These are phyloP conservation scores for Tuber aestivum DNA, from an alignment of 495 filamentous ascomycete genomes.

Conservation along the genomic window DNA sequence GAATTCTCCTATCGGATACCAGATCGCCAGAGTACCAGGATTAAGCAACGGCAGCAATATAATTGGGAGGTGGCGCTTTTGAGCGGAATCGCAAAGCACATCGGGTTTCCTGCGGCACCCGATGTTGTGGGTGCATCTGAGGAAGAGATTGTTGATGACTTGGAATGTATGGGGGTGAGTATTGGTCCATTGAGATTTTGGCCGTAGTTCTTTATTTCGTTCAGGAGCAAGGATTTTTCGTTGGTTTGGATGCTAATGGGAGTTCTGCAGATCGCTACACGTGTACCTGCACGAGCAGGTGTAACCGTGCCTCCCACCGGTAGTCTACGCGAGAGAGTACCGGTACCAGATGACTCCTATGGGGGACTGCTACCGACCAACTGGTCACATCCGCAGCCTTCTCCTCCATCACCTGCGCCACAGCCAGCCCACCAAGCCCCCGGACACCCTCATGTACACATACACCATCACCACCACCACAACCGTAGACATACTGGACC, in stretches of 20 bases:
- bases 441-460: slow-evolving; percentile 40
- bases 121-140: slow-evolving; percentile 63
- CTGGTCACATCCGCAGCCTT: slow-evolving; percentile 29
- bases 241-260: slow-evolving; percentile 26
- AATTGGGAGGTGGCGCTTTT: slow-evolving; percentile 90
- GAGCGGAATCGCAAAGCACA: slow-evolving; percentile 83
- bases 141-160: slow-evolving; percentile 73
- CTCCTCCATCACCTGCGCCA: slow-evolving; percentile 41
- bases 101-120: slow-evolving; percentile 94
- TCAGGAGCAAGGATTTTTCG: slow-evolving; percentile 26
- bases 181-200: slow-evolving; percentile 20
- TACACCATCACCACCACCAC: slow-evolving; percentile 38
- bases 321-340: slow-evolving; percentile 33
- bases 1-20: slow-evolving; percentile 57
- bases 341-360: slow-evolving; percentile 36
- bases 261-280: slow-evolving; percentile 42
- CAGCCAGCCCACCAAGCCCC: slow-evolving; percentile 25
- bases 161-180: slow-evolving; percentile 86
- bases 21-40: slow-evolving; percentile 62
- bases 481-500: slow-evolving; percentile 36
- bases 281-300: slow-evolving; percentile 37
- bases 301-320: slow-evolving; percentile 31
- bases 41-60: slow-evolving; percentile 73
- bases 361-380: slow-evolving; percentile 28
- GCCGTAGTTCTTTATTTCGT: slow-evolving; percentile 29